phyloP scores from a whole-genome alignment of 177 flowering plant species.

The Vitis hybrid region DNA sequence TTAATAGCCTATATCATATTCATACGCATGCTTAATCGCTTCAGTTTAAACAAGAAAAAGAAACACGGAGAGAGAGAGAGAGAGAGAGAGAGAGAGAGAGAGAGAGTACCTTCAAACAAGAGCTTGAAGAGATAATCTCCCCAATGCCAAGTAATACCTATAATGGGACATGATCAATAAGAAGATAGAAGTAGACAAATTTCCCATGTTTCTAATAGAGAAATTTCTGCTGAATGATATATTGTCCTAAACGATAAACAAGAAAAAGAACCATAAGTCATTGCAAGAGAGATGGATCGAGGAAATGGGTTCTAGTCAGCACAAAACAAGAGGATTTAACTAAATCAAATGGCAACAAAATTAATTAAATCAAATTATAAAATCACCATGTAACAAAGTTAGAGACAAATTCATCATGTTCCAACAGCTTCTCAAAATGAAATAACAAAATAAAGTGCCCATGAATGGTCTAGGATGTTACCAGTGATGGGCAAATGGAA shows the following conservation, averaged over 20 bases:
- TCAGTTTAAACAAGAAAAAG: neutral
- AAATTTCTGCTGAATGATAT: neutral
- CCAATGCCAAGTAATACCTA: conserved; percentile 88
- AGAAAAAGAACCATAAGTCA: too few relatives aligned
- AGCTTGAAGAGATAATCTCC: conserved; percentile 72
- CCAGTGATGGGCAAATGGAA: conserved; percentile 94
- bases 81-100: neutral
- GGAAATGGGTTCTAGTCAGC: neutral
- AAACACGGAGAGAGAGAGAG: neutral
- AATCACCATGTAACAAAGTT: too few relatives aligned
- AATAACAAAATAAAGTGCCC: neutral
- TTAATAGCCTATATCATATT: too few relatives aligned
- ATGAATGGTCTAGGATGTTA: conserved; percentile 24
- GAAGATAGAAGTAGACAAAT: neutral
- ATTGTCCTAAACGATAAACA: too few relatives aligned
- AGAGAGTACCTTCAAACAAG: conserved; percentile 75
- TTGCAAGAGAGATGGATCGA: too few relatives aligned
- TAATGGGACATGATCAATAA: conserved; percentile 1
- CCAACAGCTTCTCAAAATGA: neutral
- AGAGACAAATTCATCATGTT: neutral
- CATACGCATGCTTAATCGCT: too few relatives aligned
- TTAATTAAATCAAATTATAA: too few relatives aligned
- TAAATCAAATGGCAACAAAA: too few relatives aligned
- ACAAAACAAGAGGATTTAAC: neutral
- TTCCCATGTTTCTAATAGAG: neutral